Conservation (phyloP, 2,329 filamentous ascomycete genomes). For the Sarocladiaceae sp. region DNA sequence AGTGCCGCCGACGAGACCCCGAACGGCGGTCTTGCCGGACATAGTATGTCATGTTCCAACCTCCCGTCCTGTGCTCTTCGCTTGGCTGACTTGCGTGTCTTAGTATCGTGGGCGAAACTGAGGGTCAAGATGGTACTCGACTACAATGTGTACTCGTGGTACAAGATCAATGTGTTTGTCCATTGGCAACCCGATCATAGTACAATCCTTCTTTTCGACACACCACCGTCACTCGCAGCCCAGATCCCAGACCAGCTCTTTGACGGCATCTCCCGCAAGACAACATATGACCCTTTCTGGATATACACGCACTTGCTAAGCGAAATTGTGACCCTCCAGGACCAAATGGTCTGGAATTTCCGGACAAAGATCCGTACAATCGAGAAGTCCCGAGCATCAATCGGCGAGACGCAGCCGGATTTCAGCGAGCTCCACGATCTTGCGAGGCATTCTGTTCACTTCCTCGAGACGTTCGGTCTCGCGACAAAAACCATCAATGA, state of each 20-base stretch:
- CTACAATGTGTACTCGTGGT: slow-evolving; percentile 25
- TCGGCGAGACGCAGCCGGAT: slow-evolving; percentile 10
- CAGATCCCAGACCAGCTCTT: slow-evolving; percentile 9
- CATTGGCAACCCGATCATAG: slow-evolving; percentile 17
- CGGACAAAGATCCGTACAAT: slow-evolving; percentile 28
- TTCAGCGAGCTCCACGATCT: slow-evolving; percentile 36
- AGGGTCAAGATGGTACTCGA: slow-evolving; percentile 22
- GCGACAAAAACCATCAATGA: slow-evolving; percentile 24
- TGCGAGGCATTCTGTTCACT: slow-evolving; percentile 39
- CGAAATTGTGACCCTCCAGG: slow-evolving; percentile 26
- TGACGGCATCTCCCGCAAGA: slow-evolving; percentile 1
- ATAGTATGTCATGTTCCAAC: slow-evolving; percentile 17
- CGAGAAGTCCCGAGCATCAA: slow-evolving; percentile 21
- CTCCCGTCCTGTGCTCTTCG: background rate
- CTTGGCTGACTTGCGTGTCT: background rate
- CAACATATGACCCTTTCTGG: slow-evolving; percentile 30
- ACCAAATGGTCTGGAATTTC: slow-evolving; percentile 34
- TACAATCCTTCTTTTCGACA: slow-evolving; percentile 27
- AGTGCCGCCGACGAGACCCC: slow-evolving; percentile 18
- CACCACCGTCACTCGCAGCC: background rate
- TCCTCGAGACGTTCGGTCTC: slow-evolving; percentile 36
- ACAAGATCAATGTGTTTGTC: slow-evolving; percentile 30
- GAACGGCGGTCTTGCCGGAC: slow-evolving; percentile 9
- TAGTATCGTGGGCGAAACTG: slow-evolving; percentile 28
- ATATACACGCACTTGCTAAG: slow-evolving; percentile 25